Evolutionary conservation across 2,329 filamentous ascomycete genomes (phyloP).

Genomic region (Pyrenophora seminiperda): DNA sequence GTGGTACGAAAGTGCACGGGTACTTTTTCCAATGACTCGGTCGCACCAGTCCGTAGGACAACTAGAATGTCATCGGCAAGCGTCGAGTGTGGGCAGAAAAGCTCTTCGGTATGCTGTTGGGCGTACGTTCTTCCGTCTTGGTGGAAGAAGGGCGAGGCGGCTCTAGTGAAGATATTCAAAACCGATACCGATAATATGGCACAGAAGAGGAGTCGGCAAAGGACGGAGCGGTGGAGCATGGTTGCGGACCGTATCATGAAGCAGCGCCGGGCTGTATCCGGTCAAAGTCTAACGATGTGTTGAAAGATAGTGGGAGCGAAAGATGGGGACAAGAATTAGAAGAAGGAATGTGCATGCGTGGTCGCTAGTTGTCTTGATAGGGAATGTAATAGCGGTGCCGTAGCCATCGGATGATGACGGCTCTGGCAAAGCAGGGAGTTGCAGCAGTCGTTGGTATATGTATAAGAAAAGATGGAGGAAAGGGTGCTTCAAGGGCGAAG

Average conservation of each 20-base stretch:
- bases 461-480: slow-evolving; percentile 14
- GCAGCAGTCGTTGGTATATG: slow-evolving; percentile 2
- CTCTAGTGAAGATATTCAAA: slow-evolving; percentile 43
- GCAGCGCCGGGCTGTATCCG: slow-evolving; percentile 29
- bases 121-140: slow-evolving; percentile 32
- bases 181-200: slow-evolving; percentile 42
- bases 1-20: slow-evolving; percentile 63
- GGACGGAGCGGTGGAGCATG: slow-evolving; percentile 42
- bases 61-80: slow-evolving; percentile 60
- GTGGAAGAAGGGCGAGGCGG: slow-evolving; percentile 37
- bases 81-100: slow-evolving; percentile 41
- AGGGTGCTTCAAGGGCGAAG: slow-evolving; percentile 9
- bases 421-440: slow-evolving; percentile 10
- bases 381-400: slow-evolving; percentile 14
- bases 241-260: slow-evolving; percentile 8
- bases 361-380: slow-evolving; percentile 12
- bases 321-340: not conserved
- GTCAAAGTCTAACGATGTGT: not conserved
- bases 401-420: slow-evolving; percentile 22
- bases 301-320: slow-evolving; percentile 7
- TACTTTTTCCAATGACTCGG: slow-evolving; percentile 62
- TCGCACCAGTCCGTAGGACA: slow-evolving; percentile 65
- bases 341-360: slow-evolving; percentile 10
- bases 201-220: slow-evolving; percentile 42
- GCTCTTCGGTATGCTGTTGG: slow-evolving; percentile 19